phyloP scores from a whole-genome alignment of 106 monocot species.

The Allium cepa region DNA sequence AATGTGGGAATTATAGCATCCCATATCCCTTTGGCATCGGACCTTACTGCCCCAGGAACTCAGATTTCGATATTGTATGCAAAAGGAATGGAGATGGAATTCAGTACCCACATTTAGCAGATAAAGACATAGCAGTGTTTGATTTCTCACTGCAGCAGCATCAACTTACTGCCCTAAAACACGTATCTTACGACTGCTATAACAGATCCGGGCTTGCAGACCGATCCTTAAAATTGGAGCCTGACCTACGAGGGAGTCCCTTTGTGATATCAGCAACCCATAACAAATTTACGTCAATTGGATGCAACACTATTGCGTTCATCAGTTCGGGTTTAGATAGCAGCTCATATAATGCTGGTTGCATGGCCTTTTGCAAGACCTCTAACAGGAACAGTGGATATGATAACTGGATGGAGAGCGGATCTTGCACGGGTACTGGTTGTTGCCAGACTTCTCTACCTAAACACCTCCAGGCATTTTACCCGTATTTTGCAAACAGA shows the following conservation, averaged over 20 bases:
- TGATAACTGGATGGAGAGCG: too few species aligned
- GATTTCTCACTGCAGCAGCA: not conserved
- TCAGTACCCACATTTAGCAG: slow-evolving; percentile 17
- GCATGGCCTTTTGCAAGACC: slow-evolving; percentile 29
- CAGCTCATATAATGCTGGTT: slow-evolving; percentile 15
- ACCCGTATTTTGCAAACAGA: too few species aligned
- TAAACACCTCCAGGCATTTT: not conserved
- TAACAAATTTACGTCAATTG: slow-evolving; percentile 50
- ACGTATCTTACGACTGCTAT: slow-evolving; percentile 23
- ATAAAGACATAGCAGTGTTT: slow-evolving; percentile 7
- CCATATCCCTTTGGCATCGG: slow-evolving; percentile 8
- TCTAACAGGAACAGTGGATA: too few species aligned
- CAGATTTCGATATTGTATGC: slow-evolving; percentile 40
- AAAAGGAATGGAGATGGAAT: slow-evolving; percentile 4
- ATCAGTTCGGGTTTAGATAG: not conserved
- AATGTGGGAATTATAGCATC: slow-evolving; percentile 33
- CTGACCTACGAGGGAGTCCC: slow-evolving; percentile 10
- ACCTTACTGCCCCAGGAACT: not conserved
- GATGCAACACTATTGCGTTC: slow-evolving; percentile 44
- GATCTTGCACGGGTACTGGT: slow-evolving; percentile 32
- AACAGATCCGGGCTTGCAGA: not conserved
- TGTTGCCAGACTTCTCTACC: slow-evolving; percentile 52
- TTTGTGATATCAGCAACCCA: slow-evolving; percentile 27
- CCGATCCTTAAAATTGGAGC: not conserved
- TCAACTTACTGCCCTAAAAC: not conserved